Base-by-base conservation (phyloP, 768 basidiomycete genomes). In the Tylopilus felleus region DNA sequence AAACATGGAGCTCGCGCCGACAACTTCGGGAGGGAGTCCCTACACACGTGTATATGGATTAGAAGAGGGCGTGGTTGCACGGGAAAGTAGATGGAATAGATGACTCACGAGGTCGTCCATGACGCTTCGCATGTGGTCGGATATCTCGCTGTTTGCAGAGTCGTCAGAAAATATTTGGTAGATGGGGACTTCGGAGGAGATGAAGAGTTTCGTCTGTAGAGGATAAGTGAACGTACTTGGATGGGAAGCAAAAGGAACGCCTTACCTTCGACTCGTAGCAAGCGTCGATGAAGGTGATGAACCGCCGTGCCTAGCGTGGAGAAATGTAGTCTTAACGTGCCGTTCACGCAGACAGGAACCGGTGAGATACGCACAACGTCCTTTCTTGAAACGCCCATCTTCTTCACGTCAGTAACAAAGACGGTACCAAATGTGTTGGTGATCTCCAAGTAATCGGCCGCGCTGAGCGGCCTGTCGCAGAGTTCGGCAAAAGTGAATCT, bases 251-350 rank as follows among this genome's bases (percentile, higher is more conserved):
- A 29, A n/a, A 9, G 39, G 7, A 14, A 23, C 23, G 21, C 55
- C 71, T 9, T 64, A 85, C 87, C 79, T 87, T 90, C 76, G 85
- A 93, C 68, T 96, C 93, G 63, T 96, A 96, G 65, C 93, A 95
- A 22, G 93, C 91, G 75, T 99, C 97, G 62, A 99, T 87, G 68
- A 98, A 98, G 1, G 95, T 95, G 66, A 99, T 99, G 68, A 99
- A 98, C 57, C 97, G 76, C 61, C 97, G 79, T 19, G 95, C 95
- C 90, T 91, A 21, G 45, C 0, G 31, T 21, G 16, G 17, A 36
- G 10, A 21, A 14, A 38, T 10, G 9, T 6, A 25, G 28, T 16
- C 35, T 17, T 9, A 47, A 52, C 53, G 41, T 16, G 14, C 29
- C 9, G 22, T n/a, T 1, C n/a, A 48, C 4, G n/a, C 5, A 33